A percentile compares a stretch with the other conserved stretches of the same genome.
Conservation (phyloP, 1,139 yeast species). For the Protomyces gravidus region DNA sequence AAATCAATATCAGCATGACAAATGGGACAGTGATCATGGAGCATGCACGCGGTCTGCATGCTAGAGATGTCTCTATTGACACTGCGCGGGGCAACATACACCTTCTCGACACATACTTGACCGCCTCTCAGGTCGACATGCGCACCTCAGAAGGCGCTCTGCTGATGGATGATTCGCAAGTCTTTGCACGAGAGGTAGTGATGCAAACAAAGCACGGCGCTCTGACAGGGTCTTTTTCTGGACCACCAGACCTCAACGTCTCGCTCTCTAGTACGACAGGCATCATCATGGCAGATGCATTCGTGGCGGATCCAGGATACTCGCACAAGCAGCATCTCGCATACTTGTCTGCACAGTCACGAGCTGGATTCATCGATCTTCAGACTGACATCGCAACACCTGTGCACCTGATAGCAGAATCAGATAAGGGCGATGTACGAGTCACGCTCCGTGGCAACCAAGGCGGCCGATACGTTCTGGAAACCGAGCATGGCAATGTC, state of each 20-base stretch:
- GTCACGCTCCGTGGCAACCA: not conserved
- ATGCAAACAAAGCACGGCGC: not conserved
- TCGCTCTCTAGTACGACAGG: not conserved
- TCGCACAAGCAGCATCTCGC: not conserved
- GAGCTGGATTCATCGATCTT: not conserved
- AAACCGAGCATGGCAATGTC: not conserved
- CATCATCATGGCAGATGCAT: not conserved
- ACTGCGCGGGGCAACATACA: not conserved
- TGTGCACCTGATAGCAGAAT: not conserved
- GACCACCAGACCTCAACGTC: not conserved
- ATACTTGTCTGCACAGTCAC: not conserved
- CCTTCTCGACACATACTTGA: not conserved
- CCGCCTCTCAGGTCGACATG: not conserved
- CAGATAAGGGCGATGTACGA: not conserved
- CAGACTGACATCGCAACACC: not conserved
- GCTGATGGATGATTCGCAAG: not conserved
- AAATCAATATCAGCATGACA: not conserved
- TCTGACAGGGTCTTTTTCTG: not conserved
- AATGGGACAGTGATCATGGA: not conserved
- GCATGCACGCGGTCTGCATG: not conserved
- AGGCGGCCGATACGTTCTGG: not conserved
- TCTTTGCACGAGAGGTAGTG: not conserved
- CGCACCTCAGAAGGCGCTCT: not conserved
- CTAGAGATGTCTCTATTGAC: not conserved
- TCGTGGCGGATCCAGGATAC: not conserved